Conservation (phyloP, 1,284 basidiomycete genomes). For the Lentinula novae-zelandiae region DNA sequence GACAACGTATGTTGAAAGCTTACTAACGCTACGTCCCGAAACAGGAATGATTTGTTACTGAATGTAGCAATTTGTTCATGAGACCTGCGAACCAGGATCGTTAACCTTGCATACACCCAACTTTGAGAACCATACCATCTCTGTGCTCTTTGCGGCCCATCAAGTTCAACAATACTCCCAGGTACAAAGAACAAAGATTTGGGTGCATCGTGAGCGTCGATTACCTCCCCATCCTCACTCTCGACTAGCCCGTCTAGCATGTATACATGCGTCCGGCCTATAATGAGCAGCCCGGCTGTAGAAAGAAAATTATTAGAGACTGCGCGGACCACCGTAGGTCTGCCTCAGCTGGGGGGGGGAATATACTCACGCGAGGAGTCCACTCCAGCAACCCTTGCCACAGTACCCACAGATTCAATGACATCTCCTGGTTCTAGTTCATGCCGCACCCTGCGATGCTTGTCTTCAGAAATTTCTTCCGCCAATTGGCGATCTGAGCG, state of each 20-base stretch:
- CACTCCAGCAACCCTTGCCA: slow-evolving; percentile 82
- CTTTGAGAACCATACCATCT: slow-evolving; percentile 56
- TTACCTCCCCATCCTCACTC: slow-evolving; percentile 82
- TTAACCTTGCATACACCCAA: neutral
- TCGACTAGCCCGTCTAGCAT: slow-evolving; percentile 93
- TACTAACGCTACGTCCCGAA: slow-evolving; percentile 84
- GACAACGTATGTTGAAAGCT: neutral
- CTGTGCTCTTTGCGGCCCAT: slow-evolving; percentile 72
- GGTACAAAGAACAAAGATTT: slow-evolving; percentile 81
- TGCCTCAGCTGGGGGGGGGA: too few species aligned
- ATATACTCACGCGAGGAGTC: slow-evolving; percentile 74
- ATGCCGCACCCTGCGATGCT: slow-evolving; percentile 75
- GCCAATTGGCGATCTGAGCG: slow-evolving; percentile 48
- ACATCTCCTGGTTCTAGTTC: slow-evolving; percentile 88
- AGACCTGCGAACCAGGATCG: slow-evolving; percentile 45
- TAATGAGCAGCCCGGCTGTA: slow-evolving; percentile 81
- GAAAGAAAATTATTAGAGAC: too few species aligned
- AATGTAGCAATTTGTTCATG: slow-evolving; percentile 77
- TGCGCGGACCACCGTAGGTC: too few species aligned
- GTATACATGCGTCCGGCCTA: slow-evolving; percentile 83
- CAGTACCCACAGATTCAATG: slow-evolving; percentile 87
- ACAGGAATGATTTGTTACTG: slow-evolving; percentile 82
- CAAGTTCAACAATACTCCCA: slow-evolving; percentile 77
- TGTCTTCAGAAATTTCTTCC: slow-evolving; percentile 76
- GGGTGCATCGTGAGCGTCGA: slow-evolving; percentile 86